Evolutionary conservation across 1,139 yeast species (phyloP).

Genomic region (Diutina siamensis): DNA sequence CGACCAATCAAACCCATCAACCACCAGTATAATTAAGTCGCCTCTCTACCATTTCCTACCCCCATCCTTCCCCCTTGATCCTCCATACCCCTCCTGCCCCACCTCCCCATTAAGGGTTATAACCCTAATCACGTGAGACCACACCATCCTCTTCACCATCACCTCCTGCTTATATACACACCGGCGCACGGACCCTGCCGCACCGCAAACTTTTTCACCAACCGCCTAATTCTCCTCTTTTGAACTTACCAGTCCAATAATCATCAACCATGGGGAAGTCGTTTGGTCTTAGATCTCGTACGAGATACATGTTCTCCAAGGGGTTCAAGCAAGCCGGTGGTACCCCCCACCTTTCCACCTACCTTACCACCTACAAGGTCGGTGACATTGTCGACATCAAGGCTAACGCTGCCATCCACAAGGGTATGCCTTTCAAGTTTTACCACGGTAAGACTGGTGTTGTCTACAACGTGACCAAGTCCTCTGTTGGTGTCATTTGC

Average conservation of each 20-base stretch:
- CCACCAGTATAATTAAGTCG: too few species aligned
- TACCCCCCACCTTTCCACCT: constrained; percentile 77
- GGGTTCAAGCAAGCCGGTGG: constrained; percentile 98
- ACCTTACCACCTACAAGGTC: constrained; percentile 95
- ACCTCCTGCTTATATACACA: not conserved
- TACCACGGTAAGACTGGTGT: constrained; percentile 99
- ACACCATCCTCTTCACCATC: not conserved
- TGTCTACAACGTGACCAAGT: constrained; percentile 95
- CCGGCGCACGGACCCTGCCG: not conserved
- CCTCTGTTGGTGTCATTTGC: constrained; percentile 95
- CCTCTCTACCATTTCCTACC: not conserved
- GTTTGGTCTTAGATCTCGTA: constrained; percentile 67
- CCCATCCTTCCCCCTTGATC: not conserved
- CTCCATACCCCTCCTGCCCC: not conserved
- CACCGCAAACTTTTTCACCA: constrained; percentile 1
- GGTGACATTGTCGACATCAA: constrained; percentile 99
- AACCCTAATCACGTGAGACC: not conserved
- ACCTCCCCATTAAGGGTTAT: not conserved
- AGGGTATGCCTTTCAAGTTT: constrained; percentile 99
- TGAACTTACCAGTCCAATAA: constrained; percentile 2
- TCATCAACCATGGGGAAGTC: constrained; percentile 6
- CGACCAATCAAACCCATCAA: too few species aligned
- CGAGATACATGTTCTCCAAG: constrained; percentile 99
- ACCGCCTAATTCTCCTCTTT: not conserved
- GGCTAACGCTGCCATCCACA: constrained; percentile 98